These are phyloP conservation scores for Diddensiella caesifluorescens DNA, from an alignment of 805 yeast species.

Conservation along the genomic window DNA sequence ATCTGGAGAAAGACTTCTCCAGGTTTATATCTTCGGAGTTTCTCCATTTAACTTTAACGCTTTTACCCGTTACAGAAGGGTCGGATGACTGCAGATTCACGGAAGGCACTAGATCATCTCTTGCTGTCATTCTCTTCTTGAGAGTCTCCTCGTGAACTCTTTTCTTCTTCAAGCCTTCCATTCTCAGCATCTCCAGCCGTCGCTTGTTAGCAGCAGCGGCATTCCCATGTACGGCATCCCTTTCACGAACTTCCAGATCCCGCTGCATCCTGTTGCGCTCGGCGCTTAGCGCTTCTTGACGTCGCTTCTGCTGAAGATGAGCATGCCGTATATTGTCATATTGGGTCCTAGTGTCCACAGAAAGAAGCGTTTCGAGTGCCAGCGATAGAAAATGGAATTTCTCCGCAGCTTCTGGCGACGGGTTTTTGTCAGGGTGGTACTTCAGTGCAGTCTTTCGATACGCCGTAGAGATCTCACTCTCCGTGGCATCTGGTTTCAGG, in stretches of 20 bases:
- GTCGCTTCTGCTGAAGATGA: conserved; percentile 10
- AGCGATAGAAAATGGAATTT: conserved; percentile 25
- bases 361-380: conserved; percentile 23
- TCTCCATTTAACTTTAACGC: too few species aligned
- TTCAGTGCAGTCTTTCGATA: conserved; percentile 89
- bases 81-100: too few species aligned
- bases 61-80: too few species aligned
- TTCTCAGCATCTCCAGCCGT: conserved; percentile 16
- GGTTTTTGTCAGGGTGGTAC: conserved; percentile 30
- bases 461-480: conserved; percentile 82
- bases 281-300: conserved; percentile 13
- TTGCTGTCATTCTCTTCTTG: too few species aligned
- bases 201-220: conserved; percentile 11
- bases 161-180: conserved; percentile 17
- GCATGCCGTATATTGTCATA: conserved; percentile 21
- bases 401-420: conserved; percentile 24
- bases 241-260: conserved; percentile 24
- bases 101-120: too few species aligned
- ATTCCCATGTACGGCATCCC: conserved; percentile 10
- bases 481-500: conserved; percentile 47
- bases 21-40: too few species aligned
- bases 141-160: conserved; percentile 12
- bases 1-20: not conserved
- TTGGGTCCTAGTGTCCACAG: conserved; percentile 12
- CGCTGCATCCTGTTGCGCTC: conserved; percentile 19